Evolutionary conservation across 768 basidiomycete genomes (phyloP).

Genomic region (Russula vinacea): DNA sequence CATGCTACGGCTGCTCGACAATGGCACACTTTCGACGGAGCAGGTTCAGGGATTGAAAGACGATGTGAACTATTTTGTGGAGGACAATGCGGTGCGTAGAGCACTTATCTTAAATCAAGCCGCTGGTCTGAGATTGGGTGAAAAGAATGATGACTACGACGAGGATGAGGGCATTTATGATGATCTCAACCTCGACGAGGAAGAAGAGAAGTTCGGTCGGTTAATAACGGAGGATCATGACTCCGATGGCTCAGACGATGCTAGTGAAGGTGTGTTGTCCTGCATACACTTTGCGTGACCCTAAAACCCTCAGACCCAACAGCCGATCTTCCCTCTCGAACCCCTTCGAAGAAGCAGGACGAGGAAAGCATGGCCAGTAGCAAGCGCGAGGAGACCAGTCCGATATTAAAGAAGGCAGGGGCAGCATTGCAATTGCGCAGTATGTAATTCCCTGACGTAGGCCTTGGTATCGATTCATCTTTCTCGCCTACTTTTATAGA

Average conservation of each 20-base stretch:
- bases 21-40: slow-evolving; percentile 82
- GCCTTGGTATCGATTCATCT: slow-evolving; percentile 14
- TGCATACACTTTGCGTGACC: not conserved
- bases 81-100: slow-evolving; percentile 83
- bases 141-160: slow-evolving; percentile 93
- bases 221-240: slow-evolving; percentile 70
- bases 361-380: slow-evolving; percentile 73
- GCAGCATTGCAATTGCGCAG: slow-evolving; percentile 65
- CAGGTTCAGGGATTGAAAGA: slow-evolving; percentile 82
- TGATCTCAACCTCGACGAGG: slow-evolving; percentile 94
- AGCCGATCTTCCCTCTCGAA: slow-evolving; percentile 62
- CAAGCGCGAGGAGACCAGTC: slow-evolving; percentile 69
- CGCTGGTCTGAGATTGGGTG: not conserved
- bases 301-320: slow-evolving; percentile 17
- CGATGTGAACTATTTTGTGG: slow-evolving; percentile 94
- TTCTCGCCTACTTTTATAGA: slow-evolving; percentile 45
- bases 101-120: not conserved
- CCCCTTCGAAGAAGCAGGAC: slow-evolving; percentile 69
- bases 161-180: slow-evolving; percentile 98
- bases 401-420: slow-evolving; percentile 73
- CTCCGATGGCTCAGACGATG: slow-evolving; percentile 71
- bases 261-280: slow-evolving; percentile 61
- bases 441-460: slow-evolving; percentile 40
- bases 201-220: slow-evolving; percentile 89
- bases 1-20: slow-evolving; percentile 88